Conservation (phyloP, 257 asterid species). For the Fraxinus anomala region DNA sequence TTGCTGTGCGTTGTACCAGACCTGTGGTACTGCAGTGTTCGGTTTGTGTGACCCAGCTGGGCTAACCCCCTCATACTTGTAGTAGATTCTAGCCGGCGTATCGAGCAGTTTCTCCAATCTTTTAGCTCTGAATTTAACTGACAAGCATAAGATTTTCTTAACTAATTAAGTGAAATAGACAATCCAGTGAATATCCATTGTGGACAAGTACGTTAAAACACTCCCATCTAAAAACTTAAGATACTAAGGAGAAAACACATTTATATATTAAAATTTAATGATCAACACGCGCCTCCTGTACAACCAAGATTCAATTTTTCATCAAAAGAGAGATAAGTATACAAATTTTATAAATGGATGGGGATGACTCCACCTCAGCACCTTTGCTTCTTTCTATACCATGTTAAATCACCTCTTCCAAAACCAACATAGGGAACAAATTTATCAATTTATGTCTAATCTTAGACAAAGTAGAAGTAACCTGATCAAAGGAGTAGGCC, state of each 20-base stretch:
- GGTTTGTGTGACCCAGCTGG: conserved; percentile 97
- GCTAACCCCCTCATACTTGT: conserved; percentile 95
- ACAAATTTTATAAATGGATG: not conserved
- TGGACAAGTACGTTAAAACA: not conserved
- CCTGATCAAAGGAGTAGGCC: conserved; percentile 97
- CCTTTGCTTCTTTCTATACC: not conserved
- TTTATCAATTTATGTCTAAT: not conserved
- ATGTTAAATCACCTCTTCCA: not conserved
- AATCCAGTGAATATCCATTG: not conserved
- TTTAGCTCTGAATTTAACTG: conserved; percentile 62
- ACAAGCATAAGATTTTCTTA: conserved; percentile 29
- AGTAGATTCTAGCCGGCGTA: conserved; percentile 91
- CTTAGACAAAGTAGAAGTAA: conserved; percentile 22
- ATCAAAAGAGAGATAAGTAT: no score
- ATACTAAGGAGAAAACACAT: no score
- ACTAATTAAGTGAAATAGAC: not conserved
- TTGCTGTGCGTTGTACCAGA: conserved; percentile 77
- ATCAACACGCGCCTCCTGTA: not conserved
- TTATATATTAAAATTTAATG: not conserved
- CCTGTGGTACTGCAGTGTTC: conserved; percentile 94
- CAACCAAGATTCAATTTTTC: not conserved
- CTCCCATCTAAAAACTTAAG: not conserved
- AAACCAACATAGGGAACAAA: not conserved
- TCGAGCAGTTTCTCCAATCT: conserved; percentile 83
- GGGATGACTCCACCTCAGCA: not conserved